These are phyloP conservation scores for Dendryphion nanum DNA, from an alignment of 2,329 filamentous ascomycete genomes.

Conservation along the genomic window DNA sequence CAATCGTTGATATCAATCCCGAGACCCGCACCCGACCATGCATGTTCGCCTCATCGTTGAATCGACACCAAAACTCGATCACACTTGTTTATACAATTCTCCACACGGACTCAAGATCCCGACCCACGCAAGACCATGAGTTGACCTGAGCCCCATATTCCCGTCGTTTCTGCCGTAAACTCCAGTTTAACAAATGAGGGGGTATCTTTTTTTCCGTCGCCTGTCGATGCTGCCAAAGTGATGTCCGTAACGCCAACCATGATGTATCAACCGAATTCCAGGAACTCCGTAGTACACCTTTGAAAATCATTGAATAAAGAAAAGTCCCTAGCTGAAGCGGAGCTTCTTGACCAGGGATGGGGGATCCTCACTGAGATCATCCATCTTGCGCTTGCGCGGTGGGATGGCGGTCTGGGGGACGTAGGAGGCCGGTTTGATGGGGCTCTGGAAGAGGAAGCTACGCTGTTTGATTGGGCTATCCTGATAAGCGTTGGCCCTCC, in stretches of 20 bases:
- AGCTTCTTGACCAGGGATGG: constrained; percentile 27
- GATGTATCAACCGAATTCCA: too few relatives aligned
- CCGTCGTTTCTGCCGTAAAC: too few relatives aligned
- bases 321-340: constrained; percentile 4
- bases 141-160: too few relatives aligned
- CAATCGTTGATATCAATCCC: background rate
- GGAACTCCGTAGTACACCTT: background rate
- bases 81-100: too few relatives aligned
- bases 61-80: background rate
- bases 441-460: constrained; percentile 13
- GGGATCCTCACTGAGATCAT: constrained; percentile 8
- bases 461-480: constrained; percentile 52
- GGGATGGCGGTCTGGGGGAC: constrained; percentile 8
- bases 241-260: too few relatives aligned
- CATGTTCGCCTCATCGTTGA: background rate
- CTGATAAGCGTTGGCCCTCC: background rate
- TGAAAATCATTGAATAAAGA: background rate
- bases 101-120: too few relatives aligned
- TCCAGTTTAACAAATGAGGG: too few relatives aligned
- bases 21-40: background rate
- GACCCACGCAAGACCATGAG: too few relatives aligned
- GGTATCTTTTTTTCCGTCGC: too few relatives aligned
- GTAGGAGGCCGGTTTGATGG: constrained; percentile 11
- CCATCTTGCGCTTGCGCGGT: constrained; percentile 3
- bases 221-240: too few relatives aligned